Percentiles rank a stretch among this genome's conserved stretches.
phyloP scores from a whole-genome alignment of 2,329 filamentous ascomycete genomes.

The Fusarium avenaceum region DNA sequence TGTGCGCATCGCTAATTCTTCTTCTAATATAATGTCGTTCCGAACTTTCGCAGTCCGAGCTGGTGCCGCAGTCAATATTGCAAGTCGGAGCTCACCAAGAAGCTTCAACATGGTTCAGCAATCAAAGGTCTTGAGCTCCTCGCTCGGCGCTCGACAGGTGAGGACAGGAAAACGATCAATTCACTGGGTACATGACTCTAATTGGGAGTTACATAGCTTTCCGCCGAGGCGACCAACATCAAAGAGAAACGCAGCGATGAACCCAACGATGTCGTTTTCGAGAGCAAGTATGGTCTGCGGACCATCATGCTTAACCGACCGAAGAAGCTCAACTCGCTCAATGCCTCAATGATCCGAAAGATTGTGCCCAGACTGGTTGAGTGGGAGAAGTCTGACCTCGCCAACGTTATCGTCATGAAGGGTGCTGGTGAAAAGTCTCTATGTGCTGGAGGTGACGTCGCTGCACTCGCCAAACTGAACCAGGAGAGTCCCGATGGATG shows the following conservation, averaged over 20 bases:
- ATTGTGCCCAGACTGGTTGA: slow-evolving; percentile 90
- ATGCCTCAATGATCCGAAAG: slow-evolving; percentile 94
- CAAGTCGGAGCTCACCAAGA: slow-evolving; percentile 59
- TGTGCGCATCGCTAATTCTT: slow-evolving; percentile 55
- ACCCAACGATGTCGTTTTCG: slow-evolving; percentile 92
- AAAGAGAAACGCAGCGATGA: slow-evolving; percentile 77
- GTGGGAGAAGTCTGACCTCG: slow-evolving; percentile 95
- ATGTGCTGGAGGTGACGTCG: slow-evolving; percentile 94
- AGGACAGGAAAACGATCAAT: slow-evolving; percentile 2
- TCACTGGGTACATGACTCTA: slow-evolving; percentile 1
- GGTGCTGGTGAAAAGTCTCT: slow-evolving; percentile 87
- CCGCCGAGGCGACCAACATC: slow-evolving; percentile 55
- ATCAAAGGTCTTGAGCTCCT: slow-evolving; percentile 77
- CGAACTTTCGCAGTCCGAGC: slow-evolving; percentile 67
- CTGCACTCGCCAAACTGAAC: slow-evolving; percentile 81
- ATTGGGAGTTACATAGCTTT: slow-evolving; percentile 50
- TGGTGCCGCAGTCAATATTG: slow-evolving; percentile 63
- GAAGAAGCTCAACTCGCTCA: slow-evolving; percentile 90
- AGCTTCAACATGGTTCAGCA: slow-evolving; percentile 79
- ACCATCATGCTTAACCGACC: slow-evolving; percentile 96
- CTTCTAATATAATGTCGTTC: slow-evolving; percentile 67
- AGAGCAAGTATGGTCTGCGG: slow-evolving; percentile 87
- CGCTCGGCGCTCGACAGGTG: slow-evolving; percentile 59
- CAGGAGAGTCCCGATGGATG: slow-evolving; percentile 76
- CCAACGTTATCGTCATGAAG: slow-evolving; percentile 93